Evolutionary conservation across 306 rosid species (phyloP).

Genomic region (Malus orientalis): DNA sequence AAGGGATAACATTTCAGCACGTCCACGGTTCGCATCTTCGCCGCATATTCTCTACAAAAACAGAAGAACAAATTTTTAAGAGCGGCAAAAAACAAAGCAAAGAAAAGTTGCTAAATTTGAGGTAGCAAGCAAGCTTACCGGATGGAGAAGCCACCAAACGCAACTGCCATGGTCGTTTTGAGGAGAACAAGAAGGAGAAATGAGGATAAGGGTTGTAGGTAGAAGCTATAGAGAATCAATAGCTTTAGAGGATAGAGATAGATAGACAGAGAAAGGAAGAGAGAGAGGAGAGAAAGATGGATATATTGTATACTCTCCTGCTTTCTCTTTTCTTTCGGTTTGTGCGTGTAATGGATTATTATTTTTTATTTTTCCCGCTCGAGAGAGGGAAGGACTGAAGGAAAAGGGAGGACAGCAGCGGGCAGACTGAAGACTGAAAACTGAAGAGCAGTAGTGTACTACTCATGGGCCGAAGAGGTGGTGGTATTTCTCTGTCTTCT

Average conservation of each 20-base stretch:
- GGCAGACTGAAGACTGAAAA: not conserved
- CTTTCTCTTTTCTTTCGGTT: not conserved
- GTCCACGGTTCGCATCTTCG: slow-evolving; percentile 63
- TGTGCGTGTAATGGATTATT: not conserved
- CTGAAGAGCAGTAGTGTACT: not conserved
- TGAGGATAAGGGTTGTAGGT: slow-evolving; percentile 2
- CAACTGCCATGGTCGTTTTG: slow-evolving; percentile 43
- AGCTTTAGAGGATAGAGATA: not conserved
- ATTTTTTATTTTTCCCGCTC: slow-evolving; percentile 21
- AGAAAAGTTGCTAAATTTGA: not conserved
- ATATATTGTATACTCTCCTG: not conserved
- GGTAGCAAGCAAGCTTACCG: slow-evolving; percentile 32
- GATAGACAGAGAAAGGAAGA: not conserved
- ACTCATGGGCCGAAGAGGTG: not conserved
- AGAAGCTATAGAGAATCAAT: not conserved
- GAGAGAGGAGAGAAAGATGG: not conserved
- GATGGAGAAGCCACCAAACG: slow-evolving; percentile 71
- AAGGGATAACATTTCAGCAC: slow-evolving; percentile 78
- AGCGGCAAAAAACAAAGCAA: not conserved
- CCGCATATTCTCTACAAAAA: slow-evolving; percentile 58
- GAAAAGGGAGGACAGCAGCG: not conserved
- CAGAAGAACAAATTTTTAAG: not conserved
- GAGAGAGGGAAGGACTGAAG: not conserved
- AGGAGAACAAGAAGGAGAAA: slow-evolving; percentile 3
- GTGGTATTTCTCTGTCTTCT: not conserved